A percentile compares a stretch with the other conserved stretches of the same genome.
These are phyloP conservation scores for Capsicum baccatum DNA, from an alignment of 257 asterid species.

Conservation along the genomic window DNA sequence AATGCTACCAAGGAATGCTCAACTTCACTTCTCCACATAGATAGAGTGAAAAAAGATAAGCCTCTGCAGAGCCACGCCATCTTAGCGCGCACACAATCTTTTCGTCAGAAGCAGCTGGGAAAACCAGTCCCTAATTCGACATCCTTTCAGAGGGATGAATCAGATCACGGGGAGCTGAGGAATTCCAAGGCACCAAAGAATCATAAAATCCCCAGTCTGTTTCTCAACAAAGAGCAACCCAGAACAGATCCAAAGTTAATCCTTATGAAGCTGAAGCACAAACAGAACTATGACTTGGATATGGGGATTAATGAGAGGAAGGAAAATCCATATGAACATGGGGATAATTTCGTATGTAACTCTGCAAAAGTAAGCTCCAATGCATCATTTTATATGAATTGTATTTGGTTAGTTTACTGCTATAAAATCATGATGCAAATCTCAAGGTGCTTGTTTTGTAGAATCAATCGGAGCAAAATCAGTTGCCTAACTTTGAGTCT, in stretches of 20 bases:
- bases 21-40: conserved; percentile 24
- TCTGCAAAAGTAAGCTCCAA: conserved; percentile 52
- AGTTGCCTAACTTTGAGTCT: conserved; percentile 69
- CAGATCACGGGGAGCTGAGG: conserved; percentile 26
- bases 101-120: conserved; percentile 34
- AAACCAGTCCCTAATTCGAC: conserved; percentile 38
- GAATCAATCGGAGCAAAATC: conserved; percentile 53
- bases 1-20: conserved; percentile 26
- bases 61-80: conserved; percentile 36
- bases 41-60: conserved; percentile 36
- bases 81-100: conserved; percentile 28
- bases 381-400: conserved; percentile 27
- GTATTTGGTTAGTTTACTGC: conserved; percentile 28
- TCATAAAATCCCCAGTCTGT: conserved; percentile 32
- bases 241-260: conserved; percentile 43
- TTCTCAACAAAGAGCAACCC: conserved; percentile 36
- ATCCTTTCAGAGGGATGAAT: conserved; percentile 38
- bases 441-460: conserved; percentile 40
- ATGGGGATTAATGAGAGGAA: conserved; percentile 40
- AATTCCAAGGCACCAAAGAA: conserved; percentile 40
- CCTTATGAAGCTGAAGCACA: conserved; percentile 42
- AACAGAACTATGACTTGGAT: conserved; percentile 39
- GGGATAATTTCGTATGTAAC: conserved; percentile 40
- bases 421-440: conserved; percentile 33
- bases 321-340: conserved; percentile 40